phyloP scores from a whole-genome alignment of 1,284 basidiomycete genomes.

The Fomes fomentarius region DNA sequence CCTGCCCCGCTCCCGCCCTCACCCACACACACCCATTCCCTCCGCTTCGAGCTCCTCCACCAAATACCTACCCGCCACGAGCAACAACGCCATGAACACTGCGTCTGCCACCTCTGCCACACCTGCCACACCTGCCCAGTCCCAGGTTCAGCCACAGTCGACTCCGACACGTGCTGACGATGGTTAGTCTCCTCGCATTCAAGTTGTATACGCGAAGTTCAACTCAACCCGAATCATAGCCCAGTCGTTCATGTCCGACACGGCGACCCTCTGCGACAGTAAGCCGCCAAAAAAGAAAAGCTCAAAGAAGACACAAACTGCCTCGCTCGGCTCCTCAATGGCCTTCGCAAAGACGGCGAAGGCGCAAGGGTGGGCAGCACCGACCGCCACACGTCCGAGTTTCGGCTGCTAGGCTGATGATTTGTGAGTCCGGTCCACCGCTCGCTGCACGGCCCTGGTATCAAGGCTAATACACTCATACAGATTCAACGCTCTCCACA shows the following conservation, averaged over 20 bases:
- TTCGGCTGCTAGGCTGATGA: too few relatives aligned
- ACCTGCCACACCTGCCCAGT: background rate
- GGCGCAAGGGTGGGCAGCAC: too few relatives aligned
- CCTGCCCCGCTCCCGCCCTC: too few relatives aligned
- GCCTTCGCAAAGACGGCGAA: background rate
- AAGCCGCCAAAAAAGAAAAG: background rate
- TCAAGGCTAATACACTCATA: too few relatives aligned
- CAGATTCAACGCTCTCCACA: too few relatives aligned
- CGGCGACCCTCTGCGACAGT: background rate
- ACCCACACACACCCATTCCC: too few relatives aligned
- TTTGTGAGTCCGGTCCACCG: too few relatives aligned
- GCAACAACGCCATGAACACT: slow-evolving; percentile 38
- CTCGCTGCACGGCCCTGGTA: too few relatives aligned
- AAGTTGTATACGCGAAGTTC: too few relatives aligned
- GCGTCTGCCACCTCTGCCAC: slow-evolving; percentile 45
- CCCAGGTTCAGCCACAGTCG: background rate
- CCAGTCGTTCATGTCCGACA: slow-evolving; percentile 8
- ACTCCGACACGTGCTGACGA: background rate
- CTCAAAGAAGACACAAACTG: background rate
- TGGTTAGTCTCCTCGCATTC: background rate
- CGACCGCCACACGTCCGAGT: too few relatives aligned
- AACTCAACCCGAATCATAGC: too few relatives aligned
- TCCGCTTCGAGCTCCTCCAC: too few relatives aligned
- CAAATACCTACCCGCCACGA: slow-evolving; percentile 4
- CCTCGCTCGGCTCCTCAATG: background rate